These are phyloP conservation scores for Phytopythium sindhum DNA, from an alignment of 352 stramenopile species.

Conservation along the genomic window DNA sequence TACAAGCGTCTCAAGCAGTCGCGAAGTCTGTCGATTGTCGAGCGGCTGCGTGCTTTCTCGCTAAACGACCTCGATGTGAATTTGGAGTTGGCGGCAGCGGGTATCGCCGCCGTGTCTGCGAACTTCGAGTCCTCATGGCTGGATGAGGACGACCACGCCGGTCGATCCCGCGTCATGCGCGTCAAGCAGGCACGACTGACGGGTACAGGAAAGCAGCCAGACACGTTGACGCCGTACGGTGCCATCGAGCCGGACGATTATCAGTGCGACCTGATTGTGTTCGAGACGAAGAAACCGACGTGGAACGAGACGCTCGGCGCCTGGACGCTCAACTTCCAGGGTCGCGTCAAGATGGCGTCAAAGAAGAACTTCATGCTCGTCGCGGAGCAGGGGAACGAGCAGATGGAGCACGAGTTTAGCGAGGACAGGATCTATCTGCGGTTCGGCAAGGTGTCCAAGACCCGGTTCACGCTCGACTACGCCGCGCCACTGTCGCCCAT, in stretches of 20 bases:
- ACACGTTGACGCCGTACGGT: constrained; percentile 49
- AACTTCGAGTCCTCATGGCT: constrained; percentile 32
- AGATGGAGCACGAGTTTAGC: constrained; percentile 47
- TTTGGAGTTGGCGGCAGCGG: constrained; percentile 24
- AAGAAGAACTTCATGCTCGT: constrained; percentile 91
- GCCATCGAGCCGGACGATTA: constrained; percentile 73
- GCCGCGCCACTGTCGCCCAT: constrained; percentile 65
- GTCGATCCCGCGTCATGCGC: constrained; percentile 30
- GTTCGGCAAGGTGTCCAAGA: constrained; percentile 84
- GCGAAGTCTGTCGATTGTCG: constrained; percentile 41
- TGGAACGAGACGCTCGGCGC: constrained; percentile 83
- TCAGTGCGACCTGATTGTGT: constrained; percentile 70
- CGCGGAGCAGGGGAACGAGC: constrained; percentile 44
- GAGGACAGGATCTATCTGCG: constrained; percentile 53
- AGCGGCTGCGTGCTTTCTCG: constrained; percentile 53
- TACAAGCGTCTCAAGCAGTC: constrained; percentile 57
- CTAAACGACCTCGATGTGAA: constrained; percentile 50
- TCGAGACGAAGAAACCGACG: constrained; percentile 78
- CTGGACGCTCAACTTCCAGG: constrained; percentile 90
- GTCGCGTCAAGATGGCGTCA: constrained; percentile 85
- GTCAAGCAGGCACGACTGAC: constrained; percentile 27
- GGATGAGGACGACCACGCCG: constrained; percentile 52
- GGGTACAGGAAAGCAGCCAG: background rate
- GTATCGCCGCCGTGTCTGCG: constrained; percentile 6
- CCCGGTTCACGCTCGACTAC: constrained; percentile 80